Base-by-base conservation (phyloP, 1,139 yeast genomes). In the Debaryomyces psychrophilus region DNA sequence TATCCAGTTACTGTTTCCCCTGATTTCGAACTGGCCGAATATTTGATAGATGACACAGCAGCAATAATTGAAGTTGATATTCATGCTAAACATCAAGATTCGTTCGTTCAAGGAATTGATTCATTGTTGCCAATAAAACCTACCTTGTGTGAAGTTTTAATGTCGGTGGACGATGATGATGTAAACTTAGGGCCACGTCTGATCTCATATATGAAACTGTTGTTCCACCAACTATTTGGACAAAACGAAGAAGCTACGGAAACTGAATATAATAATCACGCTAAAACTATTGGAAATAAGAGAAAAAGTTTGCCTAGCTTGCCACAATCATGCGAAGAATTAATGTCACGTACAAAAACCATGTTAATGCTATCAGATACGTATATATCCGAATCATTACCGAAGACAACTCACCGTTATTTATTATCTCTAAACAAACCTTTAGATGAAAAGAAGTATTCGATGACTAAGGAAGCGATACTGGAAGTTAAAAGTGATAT, bases 101-200 rank as follows among this genome's bases (percentile, higher is more conserved):
- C 96, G 0, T 81, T 81, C 23, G 82, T 92, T 6, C 95, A 89
- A 50, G 93, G 90, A 0, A 71, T 89, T 2, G 85, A 85, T 50
- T 58, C 68, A 7, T 58, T 84, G 5, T 57, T 87, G 4, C 70
- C 71, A 0, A 44, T 68, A 1, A 80, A 82, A 36, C 70, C 70
- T 2, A 51, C 71, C 2, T 44, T 79, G 26, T 75, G 85, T 55
- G 73, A 74, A 4, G 57, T 70, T 7, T 50, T 81, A 11, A 56
- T 64, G 46, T 53, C 57, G 12, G 22, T 4, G 22, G 42, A 49
- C 6, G 49, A 47, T 14, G 28, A 45, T 3, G 36, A 36, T 18
- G 11, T 4, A 28, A 29, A 14, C n/a, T 20, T 22, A 20, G 29
- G 29, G 3, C n/a, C 22, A 22, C 5, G 35, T 65, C 5, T 49